These are phyloP conservation scores for Pistacia vera DNA, from an alignment of 345 rosid genomes.

Conservation along the genomic window DNA sequence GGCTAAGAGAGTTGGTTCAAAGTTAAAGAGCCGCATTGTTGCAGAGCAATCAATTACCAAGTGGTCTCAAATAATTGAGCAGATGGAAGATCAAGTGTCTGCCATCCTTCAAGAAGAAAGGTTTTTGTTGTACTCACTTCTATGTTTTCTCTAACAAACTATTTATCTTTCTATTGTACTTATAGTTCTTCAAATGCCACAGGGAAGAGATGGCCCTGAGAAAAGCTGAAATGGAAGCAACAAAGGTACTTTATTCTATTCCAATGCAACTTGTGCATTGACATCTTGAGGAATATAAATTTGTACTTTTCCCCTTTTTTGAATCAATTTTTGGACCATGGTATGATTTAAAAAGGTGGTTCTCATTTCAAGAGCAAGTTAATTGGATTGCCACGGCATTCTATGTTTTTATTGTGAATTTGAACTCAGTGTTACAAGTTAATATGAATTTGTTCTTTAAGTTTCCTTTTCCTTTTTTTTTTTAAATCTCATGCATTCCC, in stretches of 20 bases:
- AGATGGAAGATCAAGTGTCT: conserved; percentile 80
- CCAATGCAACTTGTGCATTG: conserved; percentile 5
- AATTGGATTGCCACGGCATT: no score
- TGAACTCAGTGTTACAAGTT: background rate
- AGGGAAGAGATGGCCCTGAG: conserved; percentile 89
- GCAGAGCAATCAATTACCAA: conserved; percentile 83
- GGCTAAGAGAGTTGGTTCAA: conserved; percentile 93
- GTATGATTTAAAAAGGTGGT: background rate
- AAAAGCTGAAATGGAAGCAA: conserved; percentile 96
- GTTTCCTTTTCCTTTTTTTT: background rate
- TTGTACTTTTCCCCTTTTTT: background rate
- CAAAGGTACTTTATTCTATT: conserved; percentile 57
- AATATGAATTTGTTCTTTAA: background rate
- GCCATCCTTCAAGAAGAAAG: conserved; percentile 83
- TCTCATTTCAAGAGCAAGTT: no score
- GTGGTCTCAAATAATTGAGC: conserved; percentile 87
- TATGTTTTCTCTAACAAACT: conserved; percentile 1
- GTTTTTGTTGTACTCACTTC: conserved; percentile 33
- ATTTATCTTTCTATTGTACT: conserved; percentile 23
- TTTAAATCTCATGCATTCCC: conserved; percentile 14
- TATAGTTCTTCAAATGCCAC: conserved; percentile 29
- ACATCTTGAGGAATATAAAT: conserved; percentile 1
- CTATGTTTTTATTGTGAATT: background rate
- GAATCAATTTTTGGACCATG: background rate
- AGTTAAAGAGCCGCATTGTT: conserved; percentile 80